Evolutionary conservation across 345 rosid genomes (phyloP).

Genomic region (Ceriops tagal): DNA sequence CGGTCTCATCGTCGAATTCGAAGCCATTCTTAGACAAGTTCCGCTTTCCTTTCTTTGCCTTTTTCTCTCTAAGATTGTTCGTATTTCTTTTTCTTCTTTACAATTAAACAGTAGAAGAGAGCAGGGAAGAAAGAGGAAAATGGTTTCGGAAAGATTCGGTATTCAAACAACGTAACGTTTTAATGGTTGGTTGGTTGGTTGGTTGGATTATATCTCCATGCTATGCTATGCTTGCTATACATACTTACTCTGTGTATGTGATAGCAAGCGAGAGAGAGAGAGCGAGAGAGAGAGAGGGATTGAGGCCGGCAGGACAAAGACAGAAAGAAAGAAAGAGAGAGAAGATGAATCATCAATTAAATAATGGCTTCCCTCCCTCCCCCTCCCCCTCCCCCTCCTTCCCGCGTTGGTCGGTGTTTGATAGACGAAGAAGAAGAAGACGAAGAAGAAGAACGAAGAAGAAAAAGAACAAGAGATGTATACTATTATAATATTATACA

Average conservation of each 20-base stretch:
- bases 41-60: too few relatives aligned
- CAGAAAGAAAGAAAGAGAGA: slow-evolving; percentile 4
- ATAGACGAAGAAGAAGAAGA: too few relatives aligned
- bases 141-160: background rate
- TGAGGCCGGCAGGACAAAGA: slow-evolving; percentile 46
- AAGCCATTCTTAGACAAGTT: slow-evolving; percentile 25
- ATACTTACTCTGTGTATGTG: background rate
- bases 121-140: slow-evolving; percentile 4
- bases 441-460: too few relatives aligned
- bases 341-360: too few relatives aligned
- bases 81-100: too few relatives aligned
- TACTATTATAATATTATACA: too few relatives aligned
- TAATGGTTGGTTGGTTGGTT: background rate
- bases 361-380: too few relatives aligned
- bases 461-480: too few relatives aligned
- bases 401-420: too few relatives aligned
- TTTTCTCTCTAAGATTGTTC: too few relatives aligned
- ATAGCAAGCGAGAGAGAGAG: background rate
- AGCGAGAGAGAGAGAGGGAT: slow-evolving; percentile 13
- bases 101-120: background rate
- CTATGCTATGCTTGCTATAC: too few relatives aligned
- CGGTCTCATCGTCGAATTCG: slow-evolving; percentile 27
- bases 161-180: background rate
- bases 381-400: too few relatives aligned
- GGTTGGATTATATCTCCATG: background rate